Evolutionary conservation across 2,329 filamentous ascomycete species (phyloP), one percentile per base, ranked within the genome.

Genomic region (Fusarium verticillioides): DNA sequence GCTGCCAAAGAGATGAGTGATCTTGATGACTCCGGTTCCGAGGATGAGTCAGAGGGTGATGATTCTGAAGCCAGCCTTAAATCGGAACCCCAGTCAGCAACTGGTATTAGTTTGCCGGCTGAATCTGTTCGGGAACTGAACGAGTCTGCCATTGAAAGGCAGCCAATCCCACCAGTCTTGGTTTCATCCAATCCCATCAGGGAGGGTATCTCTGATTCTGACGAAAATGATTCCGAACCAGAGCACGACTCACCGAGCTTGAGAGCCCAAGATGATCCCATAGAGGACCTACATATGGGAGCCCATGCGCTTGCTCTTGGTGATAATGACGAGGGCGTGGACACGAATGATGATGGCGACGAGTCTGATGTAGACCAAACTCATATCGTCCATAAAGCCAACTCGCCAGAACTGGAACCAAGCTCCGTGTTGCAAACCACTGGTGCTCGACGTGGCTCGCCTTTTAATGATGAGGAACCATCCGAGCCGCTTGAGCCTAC

Each of bases 31-130:
- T 37, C 23, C 19, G 23, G 43, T 44, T 42, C 50, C 15, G 69
- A 72, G 21, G 46, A 52, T 23, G 60, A 61, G 19, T 61, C 34
- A 39, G 66, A 66, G 43, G 66, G 53, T 23, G 54, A 50, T n/a
- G 23, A 52, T 28, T 42, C 49, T 34, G 44, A 32, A 39, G 43
- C 43, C 36, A 39, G 28, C 21, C 36, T 37, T 32, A 21, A 36
- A 60, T 23, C 49, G 21, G 46, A 36, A 58, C 26, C 44, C 39
- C 36, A 49, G 54, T 34, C 36, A 54, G 18, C 37, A 26, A 46
- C 39, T 34, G 42, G 43, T 16, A 15, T 16, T 36, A 60, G 18
- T 44, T 36, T 42, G 10, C 54, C 46, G 15, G 37, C 15, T 34
- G 34, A 39, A 44, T 60, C 49, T 32, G 58, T 28, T 30, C 46